phyloP scores from a whole-genome alignment of 2,329 filamentous ascomycete species.

The Phialophora macrospora region DNA sequence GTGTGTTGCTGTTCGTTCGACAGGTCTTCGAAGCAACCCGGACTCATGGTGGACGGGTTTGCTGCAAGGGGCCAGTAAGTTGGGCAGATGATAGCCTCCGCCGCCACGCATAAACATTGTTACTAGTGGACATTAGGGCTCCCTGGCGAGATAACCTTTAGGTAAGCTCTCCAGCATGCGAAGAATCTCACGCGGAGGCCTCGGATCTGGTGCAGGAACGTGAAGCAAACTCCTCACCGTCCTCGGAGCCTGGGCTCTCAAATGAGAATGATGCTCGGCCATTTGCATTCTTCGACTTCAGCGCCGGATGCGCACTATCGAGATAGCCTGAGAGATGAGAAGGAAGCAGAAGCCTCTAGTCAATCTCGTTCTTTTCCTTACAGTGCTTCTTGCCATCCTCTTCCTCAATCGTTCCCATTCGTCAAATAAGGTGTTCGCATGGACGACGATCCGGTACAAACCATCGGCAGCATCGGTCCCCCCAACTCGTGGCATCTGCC shows the following conservation, averaged over 20 bases:
- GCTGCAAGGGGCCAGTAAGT: neutral
- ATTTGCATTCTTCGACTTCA: neutral
- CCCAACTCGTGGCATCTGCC: constrained; percentile 50
- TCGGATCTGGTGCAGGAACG: neutral
- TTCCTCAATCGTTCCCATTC: constrained; percentile 7
- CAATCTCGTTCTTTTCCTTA: neutral
- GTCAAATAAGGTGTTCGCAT: neutral
- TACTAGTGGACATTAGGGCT: neutral
- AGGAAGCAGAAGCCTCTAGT: constrained; percentile 8
- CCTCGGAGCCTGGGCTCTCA: neutral
- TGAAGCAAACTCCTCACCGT: neutral
- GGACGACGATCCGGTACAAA: constrained; percentile 9
- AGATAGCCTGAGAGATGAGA: neutral
- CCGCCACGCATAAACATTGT: neutral
- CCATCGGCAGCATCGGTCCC: neutral
- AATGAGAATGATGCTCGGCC: neutral
- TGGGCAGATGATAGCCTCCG: neutral
- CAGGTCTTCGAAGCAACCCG: neutral
- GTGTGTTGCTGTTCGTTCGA: neutral
- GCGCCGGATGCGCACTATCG: neutral
- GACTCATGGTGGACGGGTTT: neutral
- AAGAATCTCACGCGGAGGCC: neutral
- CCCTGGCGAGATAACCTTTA: neutral
- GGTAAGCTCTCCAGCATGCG: neutral
- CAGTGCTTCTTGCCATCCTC: neutral